Evolutionary conservation across 257 asterid genomes (phyloP).

Genomic region (Solanum bukasovii): DNA sequence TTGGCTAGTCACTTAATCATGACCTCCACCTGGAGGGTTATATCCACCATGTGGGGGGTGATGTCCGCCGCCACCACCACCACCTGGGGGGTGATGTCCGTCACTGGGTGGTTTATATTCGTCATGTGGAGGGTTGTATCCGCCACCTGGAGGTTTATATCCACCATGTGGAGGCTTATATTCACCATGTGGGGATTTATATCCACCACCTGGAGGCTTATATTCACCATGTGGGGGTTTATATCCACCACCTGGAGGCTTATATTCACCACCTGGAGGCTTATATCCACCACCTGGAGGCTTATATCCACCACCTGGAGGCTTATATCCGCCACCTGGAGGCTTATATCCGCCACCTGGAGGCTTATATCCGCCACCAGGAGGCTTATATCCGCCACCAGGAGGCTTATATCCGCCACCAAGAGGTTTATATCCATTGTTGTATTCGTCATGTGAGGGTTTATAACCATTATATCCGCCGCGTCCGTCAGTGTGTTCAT

Average conservation of each 20-base stretch:
- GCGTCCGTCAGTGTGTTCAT: not conserved
- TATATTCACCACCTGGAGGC: rapidly evolving
- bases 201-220: not conserved
- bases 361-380: not conserved
- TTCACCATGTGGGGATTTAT: too few relatives aligned
- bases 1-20: not conserved
- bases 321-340: not conserved
- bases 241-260: not conserved
- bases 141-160: not conserved
- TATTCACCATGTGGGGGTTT: not conserved
- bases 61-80: not conserved
- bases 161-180: not conserved
- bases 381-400: not conserved
- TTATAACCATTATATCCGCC: not conserved
- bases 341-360: not conserved
- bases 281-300: not conserved
- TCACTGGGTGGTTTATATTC: not conserved
- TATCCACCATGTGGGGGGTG: not conserved
- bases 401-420: not conserved
- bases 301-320: rapidly evolving
- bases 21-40: not conserved
- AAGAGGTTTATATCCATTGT: not conserved
- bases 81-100: not conserved
- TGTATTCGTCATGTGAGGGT: not conserved
- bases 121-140: not conserved